Base-by-base conservation (phyloP, 192 early-diverging fungal species). In the Chytriomyces hyalinus region DNA sequence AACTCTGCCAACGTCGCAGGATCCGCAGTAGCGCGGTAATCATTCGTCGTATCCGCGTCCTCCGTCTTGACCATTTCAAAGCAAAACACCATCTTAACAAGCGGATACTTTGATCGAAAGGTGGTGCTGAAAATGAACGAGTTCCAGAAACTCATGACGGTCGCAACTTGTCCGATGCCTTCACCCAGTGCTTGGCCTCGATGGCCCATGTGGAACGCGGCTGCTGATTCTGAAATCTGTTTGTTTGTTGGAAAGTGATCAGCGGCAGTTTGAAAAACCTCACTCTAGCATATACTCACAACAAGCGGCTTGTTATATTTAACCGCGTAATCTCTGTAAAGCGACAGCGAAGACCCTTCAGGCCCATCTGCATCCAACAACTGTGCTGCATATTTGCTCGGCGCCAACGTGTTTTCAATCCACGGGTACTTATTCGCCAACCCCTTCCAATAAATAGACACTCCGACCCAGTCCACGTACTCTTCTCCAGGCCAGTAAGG, bases 381-480 rank as follows among this genome's bases (percentile, higher is more conserved):
- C 24, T 70, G 46, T 49, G 63, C 75, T 3, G 50, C 24, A 45
- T 26, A 77, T 6, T 49, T 50, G 49, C 13, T 13, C 13, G 75
- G 75, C 11, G 70, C 70, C 9, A 63, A 10, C n/a, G 10, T 61
- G 49, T 61, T 26, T 15, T 20, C 26, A 3, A 10, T n/a, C 70
- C 70, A 72, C 9, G 70, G 70, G 15, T 62, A 72, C 65, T 63
- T 24, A 72, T 13, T 44, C 5, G 28, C 59, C 9, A 28, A 44
- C 0, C 70, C 70, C 43, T 72, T 72, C 70, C 70, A 72, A 49
- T 77, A 77, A 28, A 77, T 22, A 10, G 48, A 57, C 1, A 78
- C n/a, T 0, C 79, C 79, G 22, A 80, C 59, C 74, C 74, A 80
- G 77, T 80, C 79, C 15, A 80, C 79, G 48, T 80, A 80, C 60